A percentile compares a stretch with the other conserved stretches of the same genome.
phyloP scores from a whole-genome alignment of 2,329 filamentous ascomycete species.

The Epichloe hybrida region DNA sequence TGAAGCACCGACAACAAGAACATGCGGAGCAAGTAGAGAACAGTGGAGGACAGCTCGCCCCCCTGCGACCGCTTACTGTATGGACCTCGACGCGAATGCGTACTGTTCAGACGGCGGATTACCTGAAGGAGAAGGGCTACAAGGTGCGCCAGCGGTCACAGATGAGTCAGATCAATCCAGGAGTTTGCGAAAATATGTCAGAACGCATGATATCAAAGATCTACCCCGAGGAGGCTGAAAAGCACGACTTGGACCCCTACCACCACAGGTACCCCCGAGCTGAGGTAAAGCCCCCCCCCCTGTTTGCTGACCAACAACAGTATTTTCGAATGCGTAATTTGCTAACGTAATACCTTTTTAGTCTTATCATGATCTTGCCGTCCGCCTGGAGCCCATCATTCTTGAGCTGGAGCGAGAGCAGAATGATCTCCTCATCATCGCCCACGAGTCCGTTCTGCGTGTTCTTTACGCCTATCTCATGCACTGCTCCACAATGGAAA shows the following conservation, averaged over 20 bases:
- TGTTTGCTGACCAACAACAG: neutral
- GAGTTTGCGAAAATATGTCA: conserved; percentile 87
- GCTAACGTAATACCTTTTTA: conserved; percentile 21
- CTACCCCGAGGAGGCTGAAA: conserved; percentile 82
- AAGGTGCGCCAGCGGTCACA: conserved; percentile 85
- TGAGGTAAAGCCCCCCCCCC: conserved; percentile 50
- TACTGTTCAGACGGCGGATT: conserved; percentile 80
- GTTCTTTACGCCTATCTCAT: conserved; percentile 96
- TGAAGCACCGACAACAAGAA: conserved; percentile 75
- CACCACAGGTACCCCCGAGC: conserved; percentile 92
- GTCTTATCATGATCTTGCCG: conserved; percentile 98
- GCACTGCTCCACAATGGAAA: conserved; percentile 93
- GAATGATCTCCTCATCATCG: conserved; percentile 95
- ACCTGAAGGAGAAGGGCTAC: conserved; percentile 66
- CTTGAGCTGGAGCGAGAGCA: conserved; percentile 93
- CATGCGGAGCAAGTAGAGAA: conserved; percentile 53
- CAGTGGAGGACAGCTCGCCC: conserved; percentile 47
- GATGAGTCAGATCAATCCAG: conserved; percentile 94
- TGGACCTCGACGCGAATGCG: conserved; percentile 91
- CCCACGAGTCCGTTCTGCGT: conserved; percentile 92
- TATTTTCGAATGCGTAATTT: neutral
- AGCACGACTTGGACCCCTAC: conserved; percentile 90
- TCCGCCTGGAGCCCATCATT: conserved; percentile 93
- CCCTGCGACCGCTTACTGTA: conserved; percentile 71
- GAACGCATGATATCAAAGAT: conserved; percentile 67